Evolutionary conservation across 805 yeast species (phyloP).

Genomic region (Lachancea sp.): DNA sequence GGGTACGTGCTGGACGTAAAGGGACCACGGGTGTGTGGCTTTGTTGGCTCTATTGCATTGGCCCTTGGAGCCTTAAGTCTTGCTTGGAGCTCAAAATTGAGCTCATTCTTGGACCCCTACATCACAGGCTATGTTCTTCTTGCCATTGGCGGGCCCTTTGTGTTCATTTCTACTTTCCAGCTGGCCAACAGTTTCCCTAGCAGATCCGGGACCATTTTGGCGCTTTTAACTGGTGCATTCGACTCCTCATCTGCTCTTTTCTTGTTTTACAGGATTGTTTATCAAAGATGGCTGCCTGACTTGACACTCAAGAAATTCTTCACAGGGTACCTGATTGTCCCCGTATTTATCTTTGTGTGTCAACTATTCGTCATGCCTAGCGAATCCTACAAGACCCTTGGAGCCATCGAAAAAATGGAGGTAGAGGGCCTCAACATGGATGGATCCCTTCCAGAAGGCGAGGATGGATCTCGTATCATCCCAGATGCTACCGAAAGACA

Average conservation of each 20-base stretch:
- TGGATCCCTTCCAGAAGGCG: constrained; percentile 43
- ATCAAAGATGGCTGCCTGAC: constrained; percentile 34
- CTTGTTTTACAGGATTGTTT: constrained; percentile 60
- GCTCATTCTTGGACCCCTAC: constrained; percentile 49
- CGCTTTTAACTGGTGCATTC: constrained; percentile 86
- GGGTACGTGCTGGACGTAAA: constrained; percentile 70
- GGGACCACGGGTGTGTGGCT: constrained; percentile 78
- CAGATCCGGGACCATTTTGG: constrained; percentile 73
- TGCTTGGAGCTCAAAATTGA: constrained; percentile 20
- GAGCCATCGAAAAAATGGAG: constrained; percentile 57
- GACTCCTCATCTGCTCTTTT: constrained; percentile 90
- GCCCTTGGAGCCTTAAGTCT: constrained; percentile 48
- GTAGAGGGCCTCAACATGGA: constrained; percentile 71
- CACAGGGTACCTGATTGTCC: constrained; percentile 61
- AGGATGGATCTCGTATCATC: constrained; percentile 38
- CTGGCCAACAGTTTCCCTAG: constrained; percentile 81
- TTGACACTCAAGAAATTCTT: constrained; percentile 53
- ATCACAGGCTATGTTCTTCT: constrained; percentile 64
- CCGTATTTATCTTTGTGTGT: constrained; percentile 66
- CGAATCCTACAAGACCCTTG: constrained; percentile 66
- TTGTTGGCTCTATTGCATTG: constrained; percentile 60
- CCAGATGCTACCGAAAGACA: constrained; percentile 38
- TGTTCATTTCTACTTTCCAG: constrained; percentile 84
- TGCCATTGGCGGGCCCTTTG: constrained; percentile 93
- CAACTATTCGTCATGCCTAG: constrained; percentile 77